Base-by-base conservation (phyloP, 257 asterid genomes). In the Phtheirospermum japonicum region DNA sequence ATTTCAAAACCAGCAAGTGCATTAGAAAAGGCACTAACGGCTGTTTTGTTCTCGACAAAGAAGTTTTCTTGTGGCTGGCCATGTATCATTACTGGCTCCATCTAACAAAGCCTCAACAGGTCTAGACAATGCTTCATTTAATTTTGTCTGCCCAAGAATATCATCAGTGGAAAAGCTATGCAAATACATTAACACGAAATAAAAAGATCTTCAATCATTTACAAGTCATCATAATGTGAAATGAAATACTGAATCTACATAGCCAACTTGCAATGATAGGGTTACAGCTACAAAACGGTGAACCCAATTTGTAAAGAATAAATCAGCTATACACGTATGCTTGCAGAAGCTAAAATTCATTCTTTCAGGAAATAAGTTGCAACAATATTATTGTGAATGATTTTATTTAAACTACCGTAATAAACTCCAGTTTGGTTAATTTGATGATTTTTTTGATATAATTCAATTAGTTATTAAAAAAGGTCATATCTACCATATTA, bases 1-100 rank as follows among this genome's bases (percentile, higher is more conserved):
- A 92, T 73, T 73, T 88, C 95, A 79, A 82, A 92, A 61, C 97
- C 90, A 78, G 95, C 74, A 67, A 88, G 83, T 63, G 95, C 90
- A 78, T 70, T 76, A 53, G 95, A 73, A 75, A 86, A 77, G 57
- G 77, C 82, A 62, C 72, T 57, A 50, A 80, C 66, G 20, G 95
- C 86, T 31, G 71, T 65, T 63, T 76, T 84, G 58, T 82, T 80
- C 77, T 92, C 97, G 16, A 59, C 18, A 76, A 62, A 82, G 81
- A 75, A 88, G 95, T 63, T 82, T 85, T 63, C 93, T 87, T 70
- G 87, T 90, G 63, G 96, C 86, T 18, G 95, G 85, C 97, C 97
- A 90, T 48, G 96, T 83, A 70, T 80, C 84, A 68, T 82, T 84
- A 58, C 75, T 80, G n/a, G n/a, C n/a, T n/a, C n/a, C n/a, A n/a